Evolutionary conservation across 805 yeast genomes (phyloP).

Genomic region (Cyberlindnera xylosilytica): DNA sequence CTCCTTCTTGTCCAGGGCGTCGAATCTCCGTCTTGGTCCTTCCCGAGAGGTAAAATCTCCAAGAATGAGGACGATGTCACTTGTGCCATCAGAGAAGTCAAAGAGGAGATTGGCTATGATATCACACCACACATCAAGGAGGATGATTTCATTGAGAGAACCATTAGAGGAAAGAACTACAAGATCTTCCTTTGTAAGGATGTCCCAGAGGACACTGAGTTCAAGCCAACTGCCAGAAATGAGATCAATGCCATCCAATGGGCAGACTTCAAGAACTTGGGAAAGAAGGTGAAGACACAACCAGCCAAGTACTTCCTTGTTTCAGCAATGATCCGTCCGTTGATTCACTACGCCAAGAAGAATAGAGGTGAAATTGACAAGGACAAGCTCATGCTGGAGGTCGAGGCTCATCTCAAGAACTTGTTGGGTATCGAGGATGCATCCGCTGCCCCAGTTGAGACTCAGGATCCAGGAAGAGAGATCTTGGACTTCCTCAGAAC

Average conservation of each 20-base stretch:
- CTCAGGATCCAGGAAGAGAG: constrained; percentile 72
- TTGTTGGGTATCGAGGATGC: constrained; percentile 53
- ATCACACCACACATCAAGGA: constrained; percentile 64
- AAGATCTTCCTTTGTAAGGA: constrained; percentile 75
- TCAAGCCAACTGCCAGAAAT: constrained; percentile 79
- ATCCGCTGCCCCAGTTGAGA: constrained; percentile 1
- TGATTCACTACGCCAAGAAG: constrained; percentile 50
- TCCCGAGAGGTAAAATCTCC: constrained; percentile 95
- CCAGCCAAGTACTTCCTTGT: constrained; percentile 35
- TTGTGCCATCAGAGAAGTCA: constrained; percentile 90
- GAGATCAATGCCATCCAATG: constrained; percentile 85
- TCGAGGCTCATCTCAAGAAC: constrained; percentile 62
- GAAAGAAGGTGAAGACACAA: constrained; percentile 28
- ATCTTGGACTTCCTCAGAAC: constrained; percentile 58
- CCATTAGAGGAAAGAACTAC: constrained; percentile 78
- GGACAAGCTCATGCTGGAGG: constrained; percentile 56
- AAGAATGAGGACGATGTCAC: constrained; percentile 85
- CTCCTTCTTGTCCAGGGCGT: constrained; percentile 80
- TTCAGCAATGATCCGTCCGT: constrained; percentile 40
- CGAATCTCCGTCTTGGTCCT: constrained; percentile 85
- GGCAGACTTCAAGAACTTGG: constrained; percentile 53
- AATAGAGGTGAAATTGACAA: constrained; percentile 49
- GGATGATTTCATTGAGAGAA: constrained; percentile 75
- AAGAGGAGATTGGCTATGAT: constrained; percentile 93
- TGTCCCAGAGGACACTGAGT: constrained; percentile 72